Evolutionary conservation across 2,329 filamentous ascomycete species (phyloP).

Genomic region (Sordariomycetes sp.): DNA sequence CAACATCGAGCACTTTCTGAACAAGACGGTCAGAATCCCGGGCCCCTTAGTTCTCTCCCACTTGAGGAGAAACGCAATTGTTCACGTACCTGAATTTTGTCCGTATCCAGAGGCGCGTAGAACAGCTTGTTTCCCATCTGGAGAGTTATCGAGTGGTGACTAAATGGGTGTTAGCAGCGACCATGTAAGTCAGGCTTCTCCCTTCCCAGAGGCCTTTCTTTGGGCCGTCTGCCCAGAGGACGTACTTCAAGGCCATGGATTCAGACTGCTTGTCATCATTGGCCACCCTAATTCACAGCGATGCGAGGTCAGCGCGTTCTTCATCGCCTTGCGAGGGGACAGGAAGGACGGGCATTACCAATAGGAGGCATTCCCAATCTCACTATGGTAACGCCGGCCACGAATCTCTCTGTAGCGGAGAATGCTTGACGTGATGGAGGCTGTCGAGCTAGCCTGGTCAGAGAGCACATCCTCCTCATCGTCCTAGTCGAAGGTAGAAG

Average conservation of each 20-base stretch:
- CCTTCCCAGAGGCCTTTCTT: too few relatives aligned
- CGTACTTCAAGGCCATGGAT: slow-evolving; percentile 11
- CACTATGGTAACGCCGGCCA: slow-evolving; percentile 6
- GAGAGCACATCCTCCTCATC: not conserved
- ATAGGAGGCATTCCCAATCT: slow-evolving; percentile 14
- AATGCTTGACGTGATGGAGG: slow-evolving; percentile 19
- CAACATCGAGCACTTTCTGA: slow-evolving; percentile 30
- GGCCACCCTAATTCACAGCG: slow-evolving; percentile 3
- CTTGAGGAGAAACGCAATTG: too few relatives aligned
- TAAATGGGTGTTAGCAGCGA: not conserved
- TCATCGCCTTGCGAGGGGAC: too few relatives aligned
- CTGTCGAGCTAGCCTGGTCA: slow-evolving; percentile 13
- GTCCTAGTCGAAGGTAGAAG: not conserved
- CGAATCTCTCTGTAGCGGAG: slow-evolving; percentile 18
- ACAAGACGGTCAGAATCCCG: not conserved
- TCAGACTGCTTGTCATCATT: slow-evolving; percentile 9
- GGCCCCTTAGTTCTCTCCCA: too few relatives aligned
- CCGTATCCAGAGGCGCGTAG: slow-evolving; percentile 11
- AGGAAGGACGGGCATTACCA: slow-evolving; percentile 9
- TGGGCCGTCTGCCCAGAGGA: too few relatives aligned
- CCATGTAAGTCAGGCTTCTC: too few relatives aligned
- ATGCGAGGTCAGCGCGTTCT: too few relatives aligned
- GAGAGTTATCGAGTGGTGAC: slow-evolving; percentile 11
- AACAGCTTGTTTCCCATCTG: slow-evolving; percentile 11
- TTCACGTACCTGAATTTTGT: slow-evolving; percentile 8